Conservation (phyloP, 768 basidiomycete genomes). For the Kwoniella shandongensis region DNA sequence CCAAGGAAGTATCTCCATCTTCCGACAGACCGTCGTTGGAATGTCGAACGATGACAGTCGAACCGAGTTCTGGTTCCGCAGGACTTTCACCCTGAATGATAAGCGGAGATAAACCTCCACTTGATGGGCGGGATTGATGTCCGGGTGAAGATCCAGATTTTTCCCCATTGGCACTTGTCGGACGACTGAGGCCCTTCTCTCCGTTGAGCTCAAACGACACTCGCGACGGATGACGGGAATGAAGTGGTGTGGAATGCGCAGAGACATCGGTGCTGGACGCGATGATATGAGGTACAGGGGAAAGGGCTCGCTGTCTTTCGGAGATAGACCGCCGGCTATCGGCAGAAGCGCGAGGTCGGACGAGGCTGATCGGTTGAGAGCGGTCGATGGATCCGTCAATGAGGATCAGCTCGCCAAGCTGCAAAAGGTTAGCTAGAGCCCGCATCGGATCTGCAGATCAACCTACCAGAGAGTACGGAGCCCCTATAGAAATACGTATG, state of each 20-base stretch:
- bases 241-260: constrained; percentile 6
- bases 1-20: constrained; percentile 1
- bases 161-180: too few species aligned
- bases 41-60: constrained; percentile 28
- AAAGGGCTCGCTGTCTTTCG: constrained; percentile 1
- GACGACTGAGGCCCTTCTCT: too few species aligned
- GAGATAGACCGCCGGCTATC: constrained; percentile 11
- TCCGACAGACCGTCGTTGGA: constrained; percentile 17
- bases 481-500: constrained; percentile 55
- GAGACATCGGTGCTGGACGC: constrained; percentile 4
- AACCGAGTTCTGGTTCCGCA: constrained; percentile 14
- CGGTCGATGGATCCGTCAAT: constrained; percentile 55
- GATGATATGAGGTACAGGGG: constrained; percentile 6
- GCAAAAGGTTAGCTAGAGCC: constrained; percentile 7
- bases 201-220: background rate
- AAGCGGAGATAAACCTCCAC: constrained; percentile 18
- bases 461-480: constrained; percentile 77
- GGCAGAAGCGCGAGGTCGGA: constrained; percentile 14
- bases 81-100: constrained; percentile 14
- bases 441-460: constrained; percentile 2
- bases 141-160: too few species aligned
- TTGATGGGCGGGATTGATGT: too few species aligned
- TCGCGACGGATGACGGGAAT: constrained; percentile 17
- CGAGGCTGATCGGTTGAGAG: constrained; percentile 53
- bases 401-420: constrained; percentile 84